Base-by-base conservation (phyloP, 2,329 filamentous ascomycete genomes). In the Hirsutella thompsonii region DNA sequence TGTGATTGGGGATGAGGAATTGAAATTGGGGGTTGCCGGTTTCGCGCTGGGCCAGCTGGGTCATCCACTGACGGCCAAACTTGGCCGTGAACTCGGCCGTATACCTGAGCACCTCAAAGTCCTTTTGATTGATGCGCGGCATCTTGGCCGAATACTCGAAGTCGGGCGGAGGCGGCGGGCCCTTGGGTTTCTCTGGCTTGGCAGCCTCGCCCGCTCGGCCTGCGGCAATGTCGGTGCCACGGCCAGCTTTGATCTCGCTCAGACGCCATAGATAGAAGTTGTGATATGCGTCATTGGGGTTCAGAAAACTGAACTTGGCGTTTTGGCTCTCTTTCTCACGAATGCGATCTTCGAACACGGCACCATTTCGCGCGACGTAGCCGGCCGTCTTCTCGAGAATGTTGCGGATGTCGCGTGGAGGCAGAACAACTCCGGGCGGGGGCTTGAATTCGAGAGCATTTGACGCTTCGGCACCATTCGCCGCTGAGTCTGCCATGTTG, bases 111-210 rank as follows among this genome's bases (percentile, higher is more conserved):
- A 81, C 70, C 51, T 81, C 77, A 47, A 96, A 67, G 70, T 98
- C 92, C 61, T 94, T 85, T 48, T 93, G 87, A 63, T 83, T 94
- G 65, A 98, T 94, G 51, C 89, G 90, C 43, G 92, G 92, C 86
- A 96, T 94, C 58, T 89, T 83, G 51, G 92, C 89, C 42, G 87
- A 94, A 66, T 95, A 98, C 51, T 84, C 77, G 56, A 93, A 96
- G 53, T 89, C 83, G 43, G 83, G 76, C 14, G 92, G 92, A 55
- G 89, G 79, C 35, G 82, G 79, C 8, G 90, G 90, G 19, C 89
- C 90, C 60, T 83, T 76, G 35, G 86, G 81, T 57, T 83, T 87
- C 42, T 68, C 67, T 39, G 68, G 66, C 14, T 60, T 64, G 34
- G 68, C 67, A 13, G 68, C 64, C 51, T 88, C 83, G 44, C 74